These are phyloP conservation scores for Asterophora lycoperdoides DNA, from an alignment of 768 basidiomycete genomes.

Conservation along the genomic window DNA sequence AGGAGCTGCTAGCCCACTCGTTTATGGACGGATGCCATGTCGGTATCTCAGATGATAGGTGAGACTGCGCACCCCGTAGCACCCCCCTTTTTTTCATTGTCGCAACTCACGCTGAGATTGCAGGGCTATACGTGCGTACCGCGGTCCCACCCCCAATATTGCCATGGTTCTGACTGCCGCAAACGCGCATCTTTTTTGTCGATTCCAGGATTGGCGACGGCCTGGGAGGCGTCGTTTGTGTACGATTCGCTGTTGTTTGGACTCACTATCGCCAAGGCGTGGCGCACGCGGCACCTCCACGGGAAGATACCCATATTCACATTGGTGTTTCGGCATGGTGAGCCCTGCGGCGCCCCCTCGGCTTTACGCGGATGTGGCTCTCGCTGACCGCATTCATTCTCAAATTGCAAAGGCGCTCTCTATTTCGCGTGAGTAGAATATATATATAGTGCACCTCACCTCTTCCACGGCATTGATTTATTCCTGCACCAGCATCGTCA, in stretches of 20 bases:
- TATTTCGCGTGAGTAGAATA: background rate
- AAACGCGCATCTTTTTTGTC: background rate
- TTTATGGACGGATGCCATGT: background rate
- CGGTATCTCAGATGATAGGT: background rate
- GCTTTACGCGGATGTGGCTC: background rate
- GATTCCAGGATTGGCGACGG: constrained; percentile 1
- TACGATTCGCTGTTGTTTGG: constrained; percentile 7
- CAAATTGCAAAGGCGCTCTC: background rate
- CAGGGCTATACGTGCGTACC: constrained; percentile 1
- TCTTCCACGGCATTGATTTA: too few relatives aligned
- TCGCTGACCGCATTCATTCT: background rate
- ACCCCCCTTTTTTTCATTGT: too few relatives aligned
- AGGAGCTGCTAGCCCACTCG: background rate
- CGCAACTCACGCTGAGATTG: background rate
- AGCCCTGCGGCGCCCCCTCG: too few relatives aligned
- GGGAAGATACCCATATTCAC: background rate
- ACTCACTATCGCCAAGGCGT: constrained; percentile 9
- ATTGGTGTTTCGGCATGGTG: constrained; percentile 7
- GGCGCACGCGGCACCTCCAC: background rate
- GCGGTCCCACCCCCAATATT: too few relatives aligned
- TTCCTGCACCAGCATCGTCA: background rate
- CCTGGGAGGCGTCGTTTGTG: constrained; percentile 9
- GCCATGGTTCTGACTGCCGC: background rate
- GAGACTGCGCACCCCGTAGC: too few relatives aligned
- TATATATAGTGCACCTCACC: too few relatives aligned